These are phyloP conservation scores for Xylariaceae sp. DNA, from an alignment of 2,329 filamentous ascomycete genomes.

Conservation along the genomic window DNA sequence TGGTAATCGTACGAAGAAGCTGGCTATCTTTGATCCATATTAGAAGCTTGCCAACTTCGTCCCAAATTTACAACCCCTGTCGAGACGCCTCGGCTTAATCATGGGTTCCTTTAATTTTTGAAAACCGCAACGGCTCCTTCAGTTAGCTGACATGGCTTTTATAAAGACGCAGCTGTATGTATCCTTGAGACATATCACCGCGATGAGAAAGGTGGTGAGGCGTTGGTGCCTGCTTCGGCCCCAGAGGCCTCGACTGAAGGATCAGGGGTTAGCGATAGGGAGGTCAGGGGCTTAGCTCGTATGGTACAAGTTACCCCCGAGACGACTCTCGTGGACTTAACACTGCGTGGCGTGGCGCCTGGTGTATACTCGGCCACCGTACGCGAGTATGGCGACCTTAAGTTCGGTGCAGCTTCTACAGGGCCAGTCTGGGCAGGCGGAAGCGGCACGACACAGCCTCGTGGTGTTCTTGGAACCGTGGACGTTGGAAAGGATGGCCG, in stretches of 20 bases:
- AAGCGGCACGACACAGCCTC: conserved; percentile 45
- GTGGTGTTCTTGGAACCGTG: conserved; percentile 69
- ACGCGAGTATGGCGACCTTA: conserved; percentile 84
- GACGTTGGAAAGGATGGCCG: conserved; percentile 75
- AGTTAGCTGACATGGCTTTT: conserved; percentile 27
- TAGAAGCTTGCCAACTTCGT: conserved; percentile 1
- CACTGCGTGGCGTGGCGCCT: conserved; percentile 77
- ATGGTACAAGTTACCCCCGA: conserved; percentile 88
- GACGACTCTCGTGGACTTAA: conserved; percentile 84
- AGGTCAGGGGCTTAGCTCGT: conserved; percentile 83
- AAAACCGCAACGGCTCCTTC: conserved; percentile 7
- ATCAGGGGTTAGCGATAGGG: conserved; percentile 42
- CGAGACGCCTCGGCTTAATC: conserved; percentile 3
- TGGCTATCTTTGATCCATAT: conserved; percentile 16
- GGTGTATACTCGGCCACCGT: conserved; percentile 85
- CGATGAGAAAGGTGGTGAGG: conserved; percentile 51
- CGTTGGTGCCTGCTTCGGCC: conserved; percentile 40
- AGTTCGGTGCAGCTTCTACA: conserved; percentile 77
- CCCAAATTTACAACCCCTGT: not conserved
- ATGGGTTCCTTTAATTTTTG: conserved; percentile 1
- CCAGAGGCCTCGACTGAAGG: conserved; percentile 36
- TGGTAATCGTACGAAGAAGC: not conserved
- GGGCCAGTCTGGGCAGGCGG: conserved; percentile 75
- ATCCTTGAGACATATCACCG: conserved; percentile 85
- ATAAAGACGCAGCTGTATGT: conserved; percentile 78